Evolutionary conservation across 2,329 filamentous ascomycete genomes (phyloP).

Genomic region (Alternaria alternata): DNA sequence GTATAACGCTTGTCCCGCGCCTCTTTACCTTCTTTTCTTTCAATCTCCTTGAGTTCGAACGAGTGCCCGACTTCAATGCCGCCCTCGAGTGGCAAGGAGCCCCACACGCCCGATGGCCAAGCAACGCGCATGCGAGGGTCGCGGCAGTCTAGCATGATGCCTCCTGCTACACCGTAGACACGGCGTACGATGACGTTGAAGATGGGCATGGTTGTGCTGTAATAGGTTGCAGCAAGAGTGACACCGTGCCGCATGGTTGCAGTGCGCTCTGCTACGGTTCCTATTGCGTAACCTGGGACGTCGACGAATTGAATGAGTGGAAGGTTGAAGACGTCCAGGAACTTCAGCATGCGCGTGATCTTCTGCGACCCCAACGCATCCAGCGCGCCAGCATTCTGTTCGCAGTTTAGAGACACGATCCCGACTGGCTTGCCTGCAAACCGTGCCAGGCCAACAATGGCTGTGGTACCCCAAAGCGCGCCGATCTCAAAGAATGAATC

Average conservation of each 20-base stretch:
- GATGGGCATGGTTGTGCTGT: conserved; percentile 68
- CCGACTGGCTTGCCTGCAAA: conserved; percentile 66
- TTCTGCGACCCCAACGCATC: conserved; percentile 70
- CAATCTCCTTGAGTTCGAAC: conserved; percentile 64
- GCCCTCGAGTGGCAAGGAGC: conserved; percentile 68
- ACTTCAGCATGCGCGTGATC: conserved; percentile 66
- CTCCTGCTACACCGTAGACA: conserved; percentile 70
- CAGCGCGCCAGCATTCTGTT: conserved; percentile 66
- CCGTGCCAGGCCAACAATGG: conserved; percentile 68
- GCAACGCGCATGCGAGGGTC: conserved; percentile 68
- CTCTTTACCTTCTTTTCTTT: conserved; percentile 60
- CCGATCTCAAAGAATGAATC: conserved; percentile 71
- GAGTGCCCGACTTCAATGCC: conserved; percentile 71
- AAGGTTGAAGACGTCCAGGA: conserved; percentile 71
- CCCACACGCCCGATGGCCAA: conserved; percentile 71
- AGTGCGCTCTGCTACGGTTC: conserved; percentile 67
- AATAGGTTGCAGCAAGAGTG: conserved; percentile 68
- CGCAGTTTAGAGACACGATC: conserved; percentile 67
- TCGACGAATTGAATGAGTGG: conserved; percentile 71
- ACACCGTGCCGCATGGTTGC: conserved; percentile 72
- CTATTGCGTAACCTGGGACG: conserved; percentile 68
- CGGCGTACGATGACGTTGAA: conserved; percentile 70
- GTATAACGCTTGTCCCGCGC: conserved; percentile 60
- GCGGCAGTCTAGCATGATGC: conserved; percentile 69
- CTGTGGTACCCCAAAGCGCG: conserved; percentile 67